These are phyloP conservation scores for Colletotrichum chlorophyti DNA, from an alignment of 2,329 filamentous ascomycete species.

Conservation along the genomic window DNA sequence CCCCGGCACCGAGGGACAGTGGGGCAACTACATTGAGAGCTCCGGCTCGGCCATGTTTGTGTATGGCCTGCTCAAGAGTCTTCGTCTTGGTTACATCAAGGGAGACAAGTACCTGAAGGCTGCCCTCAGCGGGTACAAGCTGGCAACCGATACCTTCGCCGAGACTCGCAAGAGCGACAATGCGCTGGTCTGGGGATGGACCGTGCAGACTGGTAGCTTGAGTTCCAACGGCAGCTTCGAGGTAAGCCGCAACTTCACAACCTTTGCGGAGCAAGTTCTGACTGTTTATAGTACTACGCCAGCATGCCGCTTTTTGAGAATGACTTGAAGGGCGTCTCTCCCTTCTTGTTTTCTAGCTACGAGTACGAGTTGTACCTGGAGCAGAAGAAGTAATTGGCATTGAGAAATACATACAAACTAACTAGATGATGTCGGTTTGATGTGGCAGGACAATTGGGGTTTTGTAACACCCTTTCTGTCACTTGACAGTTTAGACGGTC, in stretches of 20 bases:
- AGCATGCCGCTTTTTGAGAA: slow-evolving; percentile 35
- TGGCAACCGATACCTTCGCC: slow-evolving; percentile 53
- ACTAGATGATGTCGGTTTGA: no score
- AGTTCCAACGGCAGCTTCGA: slow-evolving; percentile 45
- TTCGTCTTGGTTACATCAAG: slow-evolving; percentile 41
- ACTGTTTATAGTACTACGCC: slow-evolving; percentile 31
- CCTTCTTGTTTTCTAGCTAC: slow-evolving; percentile 35
- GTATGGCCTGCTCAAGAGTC: slow-evolving; percentile 44
- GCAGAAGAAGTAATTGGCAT: background rate
- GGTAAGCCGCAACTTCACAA: slow-evolving; percentile 41
- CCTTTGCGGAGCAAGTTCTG: background rate
- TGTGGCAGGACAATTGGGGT: no score
- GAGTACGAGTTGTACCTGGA: slow-evolving; percentile 31
- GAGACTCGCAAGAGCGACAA: slow-evolving; percentile 50
- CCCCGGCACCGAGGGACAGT: slow-evolving; percentile 39
- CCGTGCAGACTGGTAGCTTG: slow-evolving; percentile 42
- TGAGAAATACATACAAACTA: background rate
- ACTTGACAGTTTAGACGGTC: no score
- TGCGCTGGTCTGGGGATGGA: slow-evolving; percentile 44
- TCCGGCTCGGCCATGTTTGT: slow-evolving; percentile 45
- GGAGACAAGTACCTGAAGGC: slow-evolving; percentile 40
- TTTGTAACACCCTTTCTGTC: no score
- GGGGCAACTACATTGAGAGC: slow-evolving; percentile 45
- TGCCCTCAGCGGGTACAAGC: slow-evolving; percentile 50
- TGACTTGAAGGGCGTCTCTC: slow-evolving; percentile 34